Evolutionary conservation across 2,329 filamentous ascomycete species (phyloP).

Genomic region (Fusarium keratoplasticum): DNA sequence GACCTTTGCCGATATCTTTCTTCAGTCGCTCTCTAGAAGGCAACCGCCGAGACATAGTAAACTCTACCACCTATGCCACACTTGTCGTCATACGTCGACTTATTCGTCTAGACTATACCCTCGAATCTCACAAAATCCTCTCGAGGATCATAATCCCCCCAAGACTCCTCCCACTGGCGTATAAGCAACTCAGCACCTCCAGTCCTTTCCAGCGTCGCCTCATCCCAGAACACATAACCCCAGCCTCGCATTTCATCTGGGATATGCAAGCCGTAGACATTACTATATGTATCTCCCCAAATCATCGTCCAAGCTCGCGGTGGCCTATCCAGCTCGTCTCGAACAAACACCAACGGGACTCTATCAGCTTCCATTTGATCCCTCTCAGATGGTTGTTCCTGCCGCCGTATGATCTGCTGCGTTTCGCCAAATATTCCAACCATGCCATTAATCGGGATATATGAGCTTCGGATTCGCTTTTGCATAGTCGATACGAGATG

Average conservation of each 20-base stretch:
- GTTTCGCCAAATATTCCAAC: background rate
- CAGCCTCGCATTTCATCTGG: background rate
- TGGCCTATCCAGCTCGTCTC: background rate
- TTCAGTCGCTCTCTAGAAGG: background rate
- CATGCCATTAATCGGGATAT: background rate
- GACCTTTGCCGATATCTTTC: no score
- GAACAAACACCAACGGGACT: background rate
- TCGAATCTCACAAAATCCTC: background rate
- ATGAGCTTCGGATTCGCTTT: background rate
- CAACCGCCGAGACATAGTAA: background rate
- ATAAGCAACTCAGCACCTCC: background rate
- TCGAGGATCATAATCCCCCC: background rate
- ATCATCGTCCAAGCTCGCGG: background rate
- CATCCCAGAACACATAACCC: background rate
- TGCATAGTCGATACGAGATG: background rate
- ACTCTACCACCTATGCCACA: background rate
- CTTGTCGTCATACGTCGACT: background rate
- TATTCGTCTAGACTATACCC: background rate
- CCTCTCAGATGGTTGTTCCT: background rate
- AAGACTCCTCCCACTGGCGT: background rate
- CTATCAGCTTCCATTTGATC: background rate
- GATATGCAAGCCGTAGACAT: background rate
- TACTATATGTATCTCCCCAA: background rate
- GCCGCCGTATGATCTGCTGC: background rate
- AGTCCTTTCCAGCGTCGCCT: background rate